phyloP scores from a whole-genome alignment of 192 early-diverging fungal species.

The Diversispora eburnea region DNA sequence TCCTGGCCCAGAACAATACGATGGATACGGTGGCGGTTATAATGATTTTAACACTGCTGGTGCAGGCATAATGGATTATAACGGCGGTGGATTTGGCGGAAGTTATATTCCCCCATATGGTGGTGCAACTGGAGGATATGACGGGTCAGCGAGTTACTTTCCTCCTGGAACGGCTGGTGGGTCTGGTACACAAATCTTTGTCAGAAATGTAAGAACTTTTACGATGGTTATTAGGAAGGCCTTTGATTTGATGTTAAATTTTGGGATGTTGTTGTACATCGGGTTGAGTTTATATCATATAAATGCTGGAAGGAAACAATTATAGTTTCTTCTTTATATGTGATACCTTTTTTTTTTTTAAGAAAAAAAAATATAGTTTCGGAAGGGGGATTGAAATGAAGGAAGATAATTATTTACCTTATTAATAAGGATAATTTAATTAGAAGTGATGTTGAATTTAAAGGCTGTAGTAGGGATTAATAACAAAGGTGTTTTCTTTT shows the following conservation, averaged over 20 bases:
- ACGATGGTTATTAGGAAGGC: not conserved
- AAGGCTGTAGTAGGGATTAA: slow-evolving; percentile 3
- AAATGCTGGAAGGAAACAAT: too few relatives aligned
- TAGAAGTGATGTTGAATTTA: not conserved
- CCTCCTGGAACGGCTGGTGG: slow-evolving; percentile 26
- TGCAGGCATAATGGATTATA: slow-evolving; percentile 32
- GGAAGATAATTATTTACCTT: not conserved
- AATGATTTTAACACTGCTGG: slow-evolving; percentile 26
- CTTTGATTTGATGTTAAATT: not conserved
- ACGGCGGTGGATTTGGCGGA: slow-evolving; percentile 23
- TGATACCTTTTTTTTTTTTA: too few relatives aligned
- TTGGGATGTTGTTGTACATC: not conserved
- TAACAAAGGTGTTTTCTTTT: slow-evolving; percentile 6
- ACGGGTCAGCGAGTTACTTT: slow-evolving; percentile 19
- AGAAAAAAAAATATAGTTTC: too few relatives aligned
- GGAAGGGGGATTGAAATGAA: not conserved
- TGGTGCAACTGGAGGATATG: slow-evolving; percentile 13
- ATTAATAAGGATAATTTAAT: not conserved
- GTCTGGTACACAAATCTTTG: slow-evolving; percentile 40
- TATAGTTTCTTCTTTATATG: too few relatives aligned
- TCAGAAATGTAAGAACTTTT: slow-evolving; percentile 38
- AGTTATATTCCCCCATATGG: slow-evolving; percentile 18
- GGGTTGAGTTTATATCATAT: not conserved
- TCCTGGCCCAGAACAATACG: slow-evolving; percentile 27
- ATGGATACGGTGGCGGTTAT: slow-evolving; percentile 25